Evolutionary conservation across 75 land plant species (phyloP).

Genomic region (Picea glauca): DNA sequence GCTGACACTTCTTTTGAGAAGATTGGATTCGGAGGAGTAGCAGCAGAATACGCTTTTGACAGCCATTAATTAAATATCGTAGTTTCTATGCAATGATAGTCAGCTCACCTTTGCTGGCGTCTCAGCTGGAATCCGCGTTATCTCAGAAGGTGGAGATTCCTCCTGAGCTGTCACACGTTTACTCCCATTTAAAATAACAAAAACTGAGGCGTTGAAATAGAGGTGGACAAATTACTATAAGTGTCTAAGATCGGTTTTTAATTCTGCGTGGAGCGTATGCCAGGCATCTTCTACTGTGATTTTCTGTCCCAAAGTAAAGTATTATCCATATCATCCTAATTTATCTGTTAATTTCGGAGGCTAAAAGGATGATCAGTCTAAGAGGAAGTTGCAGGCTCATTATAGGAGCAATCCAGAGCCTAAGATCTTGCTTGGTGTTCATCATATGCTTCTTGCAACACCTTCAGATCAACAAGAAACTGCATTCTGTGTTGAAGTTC

Average conservation of each 20-base stretch:
- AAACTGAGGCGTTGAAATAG: background rate
- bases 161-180: slow-evolving; percentile 6
- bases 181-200: background rate
- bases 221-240: no score
- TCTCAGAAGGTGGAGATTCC: background rate
- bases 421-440: slow-evolving; percentile 2
- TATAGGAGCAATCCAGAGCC: background rate
- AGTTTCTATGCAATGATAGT: no score
- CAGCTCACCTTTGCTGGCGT: background rate
- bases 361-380: background rate
- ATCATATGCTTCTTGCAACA: background rate
- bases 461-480: background rate
- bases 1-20: no score
- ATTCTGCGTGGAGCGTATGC: background rate
- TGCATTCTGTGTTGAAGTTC: background rate
- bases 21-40: no score
- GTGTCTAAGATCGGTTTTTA: background rate
- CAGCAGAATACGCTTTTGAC: no score
- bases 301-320: no score
- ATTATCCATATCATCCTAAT: background rate
- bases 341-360: no score
- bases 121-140: slow-evolving; percentile 1
- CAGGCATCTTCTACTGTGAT: background rate
- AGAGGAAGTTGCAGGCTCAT: slow-evolving; percentile 1
- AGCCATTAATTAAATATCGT: no score